Base-by-base conservation (phyloP, 257 asterid species). In the Nicotiana paniculata region DNA sequence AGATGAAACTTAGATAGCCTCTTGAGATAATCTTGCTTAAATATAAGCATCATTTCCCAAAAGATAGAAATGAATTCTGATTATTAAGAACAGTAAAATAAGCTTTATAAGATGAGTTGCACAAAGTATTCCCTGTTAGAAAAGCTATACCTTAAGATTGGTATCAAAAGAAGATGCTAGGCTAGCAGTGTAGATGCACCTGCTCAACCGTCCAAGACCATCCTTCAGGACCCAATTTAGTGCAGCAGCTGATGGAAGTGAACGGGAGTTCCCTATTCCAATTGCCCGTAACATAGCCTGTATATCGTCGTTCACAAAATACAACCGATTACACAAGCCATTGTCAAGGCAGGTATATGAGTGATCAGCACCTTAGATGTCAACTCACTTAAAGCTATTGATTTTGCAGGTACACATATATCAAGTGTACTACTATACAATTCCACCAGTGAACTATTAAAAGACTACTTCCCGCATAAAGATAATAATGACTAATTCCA, bases 251-350 rank as follows among this genome's bases (percentile, higher is more conserved):
- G 97, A 93, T 24, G 98, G 97, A 81, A 96, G 96, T 26, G 99
- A 94, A 65, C 87, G 93, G 39, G 93, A 88, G 88, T 89, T 90
- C 63, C 99, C 99, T 76, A 96, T 91, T 82, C 99, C 99, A 77
- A 96, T 96, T 21, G 99, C 99, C 64, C 98, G 90, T 83, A 96
- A 94, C 99, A 96, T 96, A 79, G 98, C 98, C 99, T 96, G 84
- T 18, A 79, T 17, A 63, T 53, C 26, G 12, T 18, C 39, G 9
- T 74, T 28, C 65, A 51, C 83, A 64, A 81, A 85, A 82, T 77
- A 67, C 81, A 65, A 79, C 79, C 85, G 65, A 51, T 75, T 51
- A 75, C 16, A 51, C 86, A 85, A 51, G 46, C 28, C 46, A 75
- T 26, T 51, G 43, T 75, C 63, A 75, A 75, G 37, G 28, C 33